Evolutionary conservation across 192 early-diverging fungal genomes (phyloP), one percentile per base, ranked within the genome.

Genomic region (Fimicolochytrium jonesii): DNA sequence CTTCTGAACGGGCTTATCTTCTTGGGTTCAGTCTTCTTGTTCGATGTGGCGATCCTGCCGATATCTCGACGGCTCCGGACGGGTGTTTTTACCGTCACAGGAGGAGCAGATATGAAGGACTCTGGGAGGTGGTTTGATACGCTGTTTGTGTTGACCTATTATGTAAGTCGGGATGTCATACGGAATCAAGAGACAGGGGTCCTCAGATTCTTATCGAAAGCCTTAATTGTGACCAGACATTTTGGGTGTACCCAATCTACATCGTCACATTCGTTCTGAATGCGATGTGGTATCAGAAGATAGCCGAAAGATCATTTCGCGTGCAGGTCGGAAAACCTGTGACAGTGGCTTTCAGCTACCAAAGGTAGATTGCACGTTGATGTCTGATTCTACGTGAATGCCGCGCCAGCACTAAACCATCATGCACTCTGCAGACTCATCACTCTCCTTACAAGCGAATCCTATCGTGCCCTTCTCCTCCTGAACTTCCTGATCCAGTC

Each of bases 241-340:
- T 84, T n/a, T 86, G 83, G 83, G 53, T 79, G 25, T 81, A 79
- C 39, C 83, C 85, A 10, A 48, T 83, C 11, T 81, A 79, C 61
- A 28, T 67, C 11, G 46, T 78, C 11, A 77, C 74, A 47, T 76
- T 84, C 42, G 50, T 81, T 2, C 52, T 84, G 31, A 83, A 78
- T 49, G 31, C 76, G 17, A 64, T 73, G 6, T 82, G 77, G 78
- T 86, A 82, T 54, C 77, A 84, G 56, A 50, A 67, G 29, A 86
- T 86, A 46, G 85, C 85, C 2, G 71, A 79, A 32, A 51, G 77
- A 11, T 67, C 71, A 37, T 80, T 68, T 66, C 35, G 36, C 30
- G 63, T 84, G 55, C 66, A 76, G 28, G 64, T 69, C 29, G 78
- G 76, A 17, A 57, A 74, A 53, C 60, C 78, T 0, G 43, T 59